Conservation (phyloP, 495 filamentous ascomycete species). For the Aspergillus bridgeri region DNA sequence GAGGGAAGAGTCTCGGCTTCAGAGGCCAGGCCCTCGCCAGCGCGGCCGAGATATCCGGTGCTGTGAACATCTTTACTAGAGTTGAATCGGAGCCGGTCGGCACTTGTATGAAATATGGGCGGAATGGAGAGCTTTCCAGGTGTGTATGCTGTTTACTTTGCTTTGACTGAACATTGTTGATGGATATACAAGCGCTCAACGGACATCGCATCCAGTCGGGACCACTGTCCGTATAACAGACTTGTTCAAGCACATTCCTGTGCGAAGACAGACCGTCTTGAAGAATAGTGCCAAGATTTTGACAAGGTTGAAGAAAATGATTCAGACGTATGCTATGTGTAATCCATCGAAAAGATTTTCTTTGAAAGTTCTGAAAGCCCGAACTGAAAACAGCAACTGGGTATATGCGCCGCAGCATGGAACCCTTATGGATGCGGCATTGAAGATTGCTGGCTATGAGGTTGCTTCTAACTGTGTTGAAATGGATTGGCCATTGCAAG, state of each 20-base stretch:
- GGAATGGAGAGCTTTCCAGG: conserved; percentile 48
- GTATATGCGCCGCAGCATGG: conserved; percentile 64
- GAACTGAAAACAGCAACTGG: conserved; percentile 62
- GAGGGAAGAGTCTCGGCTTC: conserved; percentile 75
- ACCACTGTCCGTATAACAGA: conserved; percentile 69
- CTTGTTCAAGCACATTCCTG: conserved; percentile 70
- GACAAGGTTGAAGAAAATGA: conserved; percentile 58
- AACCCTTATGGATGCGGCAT: conserved; percentile 59
- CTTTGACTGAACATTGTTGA: not conserved
- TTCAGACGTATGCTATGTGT: conserved; percentile 75
- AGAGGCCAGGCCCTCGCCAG: conserved; percentile 85
- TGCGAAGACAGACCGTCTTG: conserved; percentile 62
- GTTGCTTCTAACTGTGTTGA: conserved; percentile 53
- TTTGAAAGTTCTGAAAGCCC: conserved; percentile 64
- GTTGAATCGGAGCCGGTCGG: conserved; percentile 68
- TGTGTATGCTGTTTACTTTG: not conserved
- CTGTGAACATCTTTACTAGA: conserved; percentile 66
- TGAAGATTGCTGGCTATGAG: conserved; percentile 68
- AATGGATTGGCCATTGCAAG: conserved; percentile 27
- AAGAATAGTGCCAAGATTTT: conserved; percentile 63
- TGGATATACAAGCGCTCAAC: conserved; percentile 32
- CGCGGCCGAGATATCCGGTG: conserved; percentile 62
- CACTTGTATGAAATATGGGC: conserved; percentile 45
- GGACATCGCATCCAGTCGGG: conserved; percentile 65
- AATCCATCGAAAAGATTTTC: conserved; percentile 60